Evolutionary conservation across 2,329 filamentous ascomycete genomes (phyloP).

Genomic region (Beauveria pseudobassiana): DNA sequence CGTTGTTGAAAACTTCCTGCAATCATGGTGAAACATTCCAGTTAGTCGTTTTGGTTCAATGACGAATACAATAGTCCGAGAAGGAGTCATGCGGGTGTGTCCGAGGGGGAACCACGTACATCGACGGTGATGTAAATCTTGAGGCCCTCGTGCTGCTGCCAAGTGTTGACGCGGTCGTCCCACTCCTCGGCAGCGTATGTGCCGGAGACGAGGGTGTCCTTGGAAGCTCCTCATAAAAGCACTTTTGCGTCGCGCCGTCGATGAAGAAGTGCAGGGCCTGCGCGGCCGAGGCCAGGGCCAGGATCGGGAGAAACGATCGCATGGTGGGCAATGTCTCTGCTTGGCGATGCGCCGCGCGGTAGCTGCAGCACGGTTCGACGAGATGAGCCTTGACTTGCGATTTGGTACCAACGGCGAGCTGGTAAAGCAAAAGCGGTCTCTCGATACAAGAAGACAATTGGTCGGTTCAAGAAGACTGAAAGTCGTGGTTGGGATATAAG

Average conservation of each 20-base stretch:
- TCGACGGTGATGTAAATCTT: constrained; percentile 89
- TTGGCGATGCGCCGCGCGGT: neutral
- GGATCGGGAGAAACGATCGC: constrained; percentile 55
- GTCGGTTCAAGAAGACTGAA: neutral
- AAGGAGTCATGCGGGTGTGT: neutral
- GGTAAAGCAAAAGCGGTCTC: neutral
- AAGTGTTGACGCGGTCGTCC: constrained; percentile 61
- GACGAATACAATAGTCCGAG: neutral
- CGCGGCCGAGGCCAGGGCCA: constrained; percentile 57
- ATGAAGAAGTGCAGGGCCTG: constrained; percentile 95
- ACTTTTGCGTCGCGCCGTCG: constrained; percentile 78
- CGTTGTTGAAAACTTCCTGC: constrained; percentile 89
- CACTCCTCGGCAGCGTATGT: constrained; percentile 84
- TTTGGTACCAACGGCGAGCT: constrained; percentile 1
- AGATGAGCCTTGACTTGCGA: neutral
- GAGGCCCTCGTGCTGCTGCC: constrained; percentile 65
- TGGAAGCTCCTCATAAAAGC: constrained; percentile 96
- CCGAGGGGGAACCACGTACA: constrained; percentile 33
- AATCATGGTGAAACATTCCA: neutral
- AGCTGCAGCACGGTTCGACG: neutral
- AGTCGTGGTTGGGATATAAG: neutral
- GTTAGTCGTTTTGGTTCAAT: constrained; percentile 3
- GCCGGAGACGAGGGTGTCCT: constrained; percentile 93
- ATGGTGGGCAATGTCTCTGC: constrained; percentile 30
- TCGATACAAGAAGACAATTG: neutral